Conservation (phyloP, 1,139 yeast species). For the Suhomyces terraborum region DNA sequence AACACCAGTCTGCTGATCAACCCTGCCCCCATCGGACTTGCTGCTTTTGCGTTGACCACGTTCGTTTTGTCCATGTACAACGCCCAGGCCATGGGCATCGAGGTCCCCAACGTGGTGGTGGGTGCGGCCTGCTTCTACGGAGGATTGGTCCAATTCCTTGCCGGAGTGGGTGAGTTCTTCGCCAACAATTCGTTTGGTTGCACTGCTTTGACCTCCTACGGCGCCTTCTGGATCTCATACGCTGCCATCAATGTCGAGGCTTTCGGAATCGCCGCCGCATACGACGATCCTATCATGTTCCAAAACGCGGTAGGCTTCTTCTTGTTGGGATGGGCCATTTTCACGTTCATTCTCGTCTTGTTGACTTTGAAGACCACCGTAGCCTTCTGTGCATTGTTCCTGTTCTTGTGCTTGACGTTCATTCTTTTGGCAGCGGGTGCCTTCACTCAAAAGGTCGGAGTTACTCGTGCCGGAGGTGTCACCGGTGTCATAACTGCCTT, state of each 20-base stretch:
- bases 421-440: slow-evolving; percentile 58
- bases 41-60: slow-evolving; percentile 54
- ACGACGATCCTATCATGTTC: slow-evolving; percentile 44
- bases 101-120: slow-evolving; percentile 48
- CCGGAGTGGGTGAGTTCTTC: slow-evolving; percentile 67
- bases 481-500: slow-evolving; percentile 62
- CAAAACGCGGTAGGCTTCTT: slow-evolving; percentile 59
- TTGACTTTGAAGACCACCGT: slow-evolving; percentile 67
- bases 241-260: slow-evolving; percentile 58
- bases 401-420: slow-evolving; percentile 56
- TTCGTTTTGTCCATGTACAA: slow-evolving; percentile 51
- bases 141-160: slow-evolving; percentile 63
- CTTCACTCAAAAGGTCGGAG: slow-evolving; percentile 47
- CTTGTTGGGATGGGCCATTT: slow-evolving; percentile 66
- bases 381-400: slow-evolving; percentile 57
- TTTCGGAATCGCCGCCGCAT: slow-evolving; percentile 57
- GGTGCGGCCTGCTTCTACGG: slow-evolving; percentile 59
- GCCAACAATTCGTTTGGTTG: slow-evolving; percentile 68
- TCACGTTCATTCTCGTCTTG: slow-evolving; percentile 57
- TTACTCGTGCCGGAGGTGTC: slow-evolving; percentile 70
- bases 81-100: slow-evolving; percentile 55
- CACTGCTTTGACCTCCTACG: slow-evolving; percentile 67
- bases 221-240: slow-evolving; percentile 74
- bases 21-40: slow-evolving; percentile 64
- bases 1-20: slow-evolving; percentile 43